Conservation (phyloP, 306 rosid species). For the Fragaria iinumae region DNA sequence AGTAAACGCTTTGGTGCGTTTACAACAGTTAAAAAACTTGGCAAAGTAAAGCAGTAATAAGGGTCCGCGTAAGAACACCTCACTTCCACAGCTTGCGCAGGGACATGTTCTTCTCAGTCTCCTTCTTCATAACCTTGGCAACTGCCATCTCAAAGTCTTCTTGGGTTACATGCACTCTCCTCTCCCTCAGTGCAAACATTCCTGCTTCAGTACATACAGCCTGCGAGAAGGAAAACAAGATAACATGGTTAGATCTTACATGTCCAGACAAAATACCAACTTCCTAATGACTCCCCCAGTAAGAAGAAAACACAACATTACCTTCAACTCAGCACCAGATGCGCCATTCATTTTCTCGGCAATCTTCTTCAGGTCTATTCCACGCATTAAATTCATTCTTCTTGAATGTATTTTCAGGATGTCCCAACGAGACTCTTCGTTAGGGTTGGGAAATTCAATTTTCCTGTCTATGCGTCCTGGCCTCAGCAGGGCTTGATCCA, state of each 20-base stretch:
- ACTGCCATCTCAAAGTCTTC: conserved; percentile 99
- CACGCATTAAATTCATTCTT: conserved; percentile 99
- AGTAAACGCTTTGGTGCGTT: neutral
- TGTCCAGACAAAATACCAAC: neutral
- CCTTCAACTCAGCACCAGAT: conserved; percentile 99
- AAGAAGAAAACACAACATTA: conserved; percentile 12
- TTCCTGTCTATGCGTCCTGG: conserved; percentile 97
- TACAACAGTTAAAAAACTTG: neutral
- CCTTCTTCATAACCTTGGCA: conserved; percentile 99
- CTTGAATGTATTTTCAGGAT: conserved; percentile 96
- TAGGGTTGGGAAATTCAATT: conserved; percentile 98
- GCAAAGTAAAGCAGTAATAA: neutral
- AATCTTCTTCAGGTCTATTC: conserved; percentile 96
- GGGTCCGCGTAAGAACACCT: neutral
- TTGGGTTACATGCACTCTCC: conserved; percentile 94
- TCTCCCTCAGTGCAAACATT: conserved; percentile 96
- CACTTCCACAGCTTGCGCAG: conserved; percentile 97
- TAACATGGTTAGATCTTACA: neutral
- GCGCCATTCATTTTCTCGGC: conserved; percentile 99
- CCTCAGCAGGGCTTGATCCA: conserved; percentile 98
- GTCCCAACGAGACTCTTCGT: conserved; percentile 92
- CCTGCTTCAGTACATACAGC: conserved; percentile 99
- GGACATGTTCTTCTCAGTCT: conserved; percentile 90
- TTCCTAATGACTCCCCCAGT: neutral
- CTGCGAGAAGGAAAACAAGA: conserved; percentile 31